Base-by-base conservation (phyloP, 164 flowering plant species). In the Saururus chinensis region DNA sequence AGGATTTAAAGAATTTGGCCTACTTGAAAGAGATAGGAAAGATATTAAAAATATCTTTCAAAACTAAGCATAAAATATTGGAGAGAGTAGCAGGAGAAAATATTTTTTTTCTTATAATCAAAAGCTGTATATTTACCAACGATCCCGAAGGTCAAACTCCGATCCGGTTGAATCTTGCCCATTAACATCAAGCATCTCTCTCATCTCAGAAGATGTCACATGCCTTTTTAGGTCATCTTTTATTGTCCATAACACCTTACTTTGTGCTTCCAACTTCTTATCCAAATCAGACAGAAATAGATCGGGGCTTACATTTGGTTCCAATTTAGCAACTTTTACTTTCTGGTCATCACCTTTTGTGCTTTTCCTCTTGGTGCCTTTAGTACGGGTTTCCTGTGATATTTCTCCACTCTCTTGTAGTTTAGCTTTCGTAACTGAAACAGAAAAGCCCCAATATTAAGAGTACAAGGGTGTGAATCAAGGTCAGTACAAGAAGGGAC, bases 151-250 rank as follows among this genome's bases (percentile, higher is more conserved):
- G 71, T 82, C 93, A 76, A 85, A 80, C 65, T 91, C 99, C 61
- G 97, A 91, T 66, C 97, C 97, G 26, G 80, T 52, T 61, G 93
- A 77, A 66, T 81, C 83, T 74, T 89, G 97, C 51, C 53, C 77
- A 78, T 91, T 91, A 19, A 73, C 78, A 72, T 86, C 95, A 77
- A 95, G 97, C 96, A 91, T 95, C 71, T 82, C 82, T 24, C 90
- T 86, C 77, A 95, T 54, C 78, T 91, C 93, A 35, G 76, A 57
- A 21, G 81, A 70, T 30, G 86, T 76, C n/a, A 91, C 96, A 75
- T 89, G 80, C 68, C 79, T 84, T 67, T 85, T 86, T 23, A 95
- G 82, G 60, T 88, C 81, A 77, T 88, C 97, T 79, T 91, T 91
- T 41, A 91, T 66, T 57, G 80, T 80, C 97, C 99, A 95, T 12